Evolutionary conservation across 768 basidiomycete genomes (phyloP).

Genomic region (Mycena olivaceomarginata): DNA sequence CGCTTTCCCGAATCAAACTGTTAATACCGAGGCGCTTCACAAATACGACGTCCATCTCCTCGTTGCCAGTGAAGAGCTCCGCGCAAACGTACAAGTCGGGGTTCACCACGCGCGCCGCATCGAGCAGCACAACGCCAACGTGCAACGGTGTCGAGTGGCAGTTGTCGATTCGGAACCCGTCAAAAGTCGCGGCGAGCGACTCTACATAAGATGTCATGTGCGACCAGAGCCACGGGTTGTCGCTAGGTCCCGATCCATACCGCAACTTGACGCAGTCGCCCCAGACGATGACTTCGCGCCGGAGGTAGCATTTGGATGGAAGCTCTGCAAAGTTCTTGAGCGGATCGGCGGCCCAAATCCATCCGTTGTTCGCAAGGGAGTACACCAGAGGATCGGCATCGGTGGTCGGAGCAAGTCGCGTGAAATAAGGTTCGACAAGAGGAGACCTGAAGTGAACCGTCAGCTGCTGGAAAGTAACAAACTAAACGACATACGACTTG

Average conservation of each 20-base stretch:
- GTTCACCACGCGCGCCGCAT: constrained; percentile 90
- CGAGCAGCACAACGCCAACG: constrained; percentile 97
- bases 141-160: constrained; percentile 98
- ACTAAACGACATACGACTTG: constrained; percentile 71
- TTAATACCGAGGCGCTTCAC: constrained; percentile 96
- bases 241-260: constrained; percentile 86
- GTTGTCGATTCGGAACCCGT: constrained; percentile 99
- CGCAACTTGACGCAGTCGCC: constrained; percentile 98
- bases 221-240: constrained; percentile 96
- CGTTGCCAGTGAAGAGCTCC: constrained; percentile 96
- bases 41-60: constrained; percentile 94
- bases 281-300: constrained; percentile 98
- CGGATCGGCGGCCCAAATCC: constrained; percentile 99
- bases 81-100: constrained; percentile 98
- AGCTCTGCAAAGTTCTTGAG: constrained; percentile 94
- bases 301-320: constrained; percentile 95
- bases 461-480: constrained; percentile 19
- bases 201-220: constrained; percentile 92
- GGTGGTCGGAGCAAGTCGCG: constrained; percentile 74
- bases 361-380: constrained; percentile 97
- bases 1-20: constrained; percentile 95
- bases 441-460: constrained; percentile 73
- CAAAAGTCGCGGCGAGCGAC: constrained; percentile 87
- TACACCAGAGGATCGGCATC: constrained; percentile 73
- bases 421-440: constrained; percentile 95